Evolutionary conservation across 2,329 filamentous ascomycete genomes (phyloP), one percentile per base, ranked within the genome.

Genomic region (Dactylonectria estremocensis): DNA sequence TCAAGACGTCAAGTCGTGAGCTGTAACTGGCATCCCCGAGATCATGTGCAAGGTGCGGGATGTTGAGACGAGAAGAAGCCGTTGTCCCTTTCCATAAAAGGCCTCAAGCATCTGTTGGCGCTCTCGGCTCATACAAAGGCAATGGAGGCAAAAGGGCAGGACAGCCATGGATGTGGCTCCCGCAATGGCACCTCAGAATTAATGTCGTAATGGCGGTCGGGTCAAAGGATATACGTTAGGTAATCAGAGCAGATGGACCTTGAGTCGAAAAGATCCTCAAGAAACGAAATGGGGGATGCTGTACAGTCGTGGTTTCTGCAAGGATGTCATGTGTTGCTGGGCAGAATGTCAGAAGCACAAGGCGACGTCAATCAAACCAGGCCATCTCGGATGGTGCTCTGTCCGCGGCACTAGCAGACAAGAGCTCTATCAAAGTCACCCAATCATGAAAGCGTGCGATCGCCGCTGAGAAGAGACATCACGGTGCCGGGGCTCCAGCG

Each of bases 401-500:
- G 66, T 64, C 67, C 69, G 59, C 71, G 66, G 64, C 64, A 71
- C 59, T 64, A 69, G 69, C 72, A 64, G 70, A 71, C 60, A 65
- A 71, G 69, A 74, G 73, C 74, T 76, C 73, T 64, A 75, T 79
- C 78, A 80, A 72, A 73, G 72, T 80, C 77, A 80, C 77, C 77
- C 71, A 75, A 76, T 75, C 75, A 78, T 75, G 73, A 77, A 68
- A 66, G 69, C 67, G 64, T 62, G 64, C 69, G 64, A 63, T 69
- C 66, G 70, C 61, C 61, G 60, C 52, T 56, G 22, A 70, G 63
- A 61, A 67, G 59, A 64, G 69, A 73, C 74, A 76, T 81, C 79
- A 81, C 80, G 80, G 78, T 72, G 80, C 76, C 68, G 80, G 73
- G 58, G 77, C 80, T 67, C 80, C 80, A 40, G 77, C 72, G 37